Percentiles rank a stretch among this genome's conserved stretches.
These are phyloP conservation scores for Colletotrichum endophyticum DNA, from an alignment of 2,329 filamentous ascomycete genomes.

Conservation along the genomic window DNA sequence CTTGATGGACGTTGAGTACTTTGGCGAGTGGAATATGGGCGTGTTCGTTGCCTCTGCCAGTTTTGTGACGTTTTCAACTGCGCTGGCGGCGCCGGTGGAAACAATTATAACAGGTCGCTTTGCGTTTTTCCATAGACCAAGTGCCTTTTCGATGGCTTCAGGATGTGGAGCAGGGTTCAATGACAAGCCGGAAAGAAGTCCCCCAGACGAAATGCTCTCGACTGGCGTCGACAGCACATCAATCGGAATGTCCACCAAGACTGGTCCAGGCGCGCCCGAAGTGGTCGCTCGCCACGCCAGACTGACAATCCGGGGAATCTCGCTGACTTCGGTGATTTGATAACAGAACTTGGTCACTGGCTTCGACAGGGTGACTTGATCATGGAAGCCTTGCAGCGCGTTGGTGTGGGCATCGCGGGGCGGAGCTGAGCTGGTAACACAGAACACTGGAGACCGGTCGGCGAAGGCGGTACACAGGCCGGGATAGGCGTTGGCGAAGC, in stretches of 20 bases:
- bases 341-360: constrained; percentile 1
- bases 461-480: background rate
- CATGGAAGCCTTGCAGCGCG: constrained; percentile 3
- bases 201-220: background rate
- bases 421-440: constrained; percentile 1
- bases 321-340: background rate
- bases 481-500: background rate
- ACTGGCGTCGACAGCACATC: background rate
- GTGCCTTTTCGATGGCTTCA: background rate
- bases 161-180: background rate
- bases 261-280: constrained; percentile 1
- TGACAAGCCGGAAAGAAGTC: background rate
- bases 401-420: constrained; percentile 1
- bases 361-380: constrained; percentile 1
- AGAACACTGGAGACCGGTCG: constrained; percentile 4
- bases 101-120: background rate
- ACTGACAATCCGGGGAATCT: constrained; percentile 3
- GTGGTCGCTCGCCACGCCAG: constrained; percentile 2
- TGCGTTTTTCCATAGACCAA: background rate
- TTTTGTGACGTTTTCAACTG: background rate
- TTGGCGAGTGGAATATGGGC: background rate
- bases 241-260: background rate
- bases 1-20: background rate
- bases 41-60: background rate
- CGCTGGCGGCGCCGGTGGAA: background rate